Conservation (phyloP, 768 basidiomycete genomes). For the Lactarius hengduanensis region DNA sequence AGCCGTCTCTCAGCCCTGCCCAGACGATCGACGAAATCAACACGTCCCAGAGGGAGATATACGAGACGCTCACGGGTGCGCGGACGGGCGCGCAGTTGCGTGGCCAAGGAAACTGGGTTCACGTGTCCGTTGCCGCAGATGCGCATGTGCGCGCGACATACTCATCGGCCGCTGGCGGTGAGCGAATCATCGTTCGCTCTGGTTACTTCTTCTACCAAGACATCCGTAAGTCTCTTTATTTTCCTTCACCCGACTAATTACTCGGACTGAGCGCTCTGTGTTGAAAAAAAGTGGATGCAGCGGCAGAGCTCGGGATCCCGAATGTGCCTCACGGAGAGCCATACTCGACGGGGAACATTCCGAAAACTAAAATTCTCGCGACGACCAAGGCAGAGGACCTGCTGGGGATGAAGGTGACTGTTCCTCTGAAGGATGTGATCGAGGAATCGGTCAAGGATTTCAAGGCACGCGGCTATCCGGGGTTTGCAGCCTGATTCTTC, state of each 20-base stretch:
- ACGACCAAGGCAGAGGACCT: slow-evolving; percentile 13
- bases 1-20: slow-evolving; percentile 34
- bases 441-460: slow-evolving; percentile 16
- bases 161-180: slow-evolving; percentile 10
- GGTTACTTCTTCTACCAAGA: slow-evolving; percentile 21
- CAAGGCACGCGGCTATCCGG: slow-evolving; percentile 18
- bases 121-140: slow-evolving; percentile 10
- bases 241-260: background rate
- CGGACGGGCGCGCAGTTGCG: slow-evolving; percentile 3
- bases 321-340: slow-evolving; percentile 19
- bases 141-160: slow-evolving; percentile 20
- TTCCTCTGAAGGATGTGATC: slow-evolving; percentile 14
- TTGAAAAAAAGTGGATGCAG: slow-evolving; percentile 7
- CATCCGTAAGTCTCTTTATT: background rate
- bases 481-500: slow-evolving; percentile 3
- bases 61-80: slow-evolving; percentile 15
- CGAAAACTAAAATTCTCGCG: background rate
- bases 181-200: slow-evolving; percentile 17
- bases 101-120: slow-evolving; percentile 9
- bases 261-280: background rate
- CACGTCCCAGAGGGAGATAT: slow-evolving; percentile 19
- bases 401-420: slow-evolving; percentile 6
- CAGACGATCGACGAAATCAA: slow-evolving; percentile 21
- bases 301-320: slow-evolving; percentile 13
- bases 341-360: background rate